Evolutionary conservation across 2,329 filamentous ascomycete species (phyloP).

Genomic region (Chrysoporthe deuterocubensis): DNA sequence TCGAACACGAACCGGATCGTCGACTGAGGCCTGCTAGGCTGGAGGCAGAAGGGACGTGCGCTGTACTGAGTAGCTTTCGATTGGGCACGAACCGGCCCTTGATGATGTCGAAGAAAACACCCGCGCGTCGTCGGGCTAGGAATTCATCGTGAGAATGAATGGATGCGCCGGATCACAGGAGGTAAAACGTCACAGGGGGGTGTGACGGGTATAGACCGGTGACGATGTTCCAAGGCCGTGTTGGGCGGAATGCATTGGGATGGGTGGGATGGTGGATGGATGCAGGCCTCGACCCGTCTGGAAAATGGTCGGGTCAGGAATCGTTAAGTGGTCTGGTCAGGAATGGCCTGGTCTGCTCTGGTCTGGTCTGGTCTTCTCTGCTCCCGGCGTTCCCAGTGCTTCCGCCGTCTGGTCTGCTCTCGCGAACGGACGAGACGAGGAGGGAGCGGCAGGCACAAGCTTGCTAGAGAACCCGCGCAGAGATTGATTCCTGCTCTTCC

Average conservation of each 20-base stretch:
- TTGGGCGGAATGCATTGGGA: not conserved
- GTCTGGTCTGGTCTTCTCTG: not conserved
- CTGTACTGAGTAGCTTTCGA: not conserved
- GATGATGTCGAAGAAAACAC: conserved; percentile 18
- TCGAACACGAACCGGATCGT: not conserved
- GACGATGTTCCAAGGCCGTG: conserved; percentile 20
- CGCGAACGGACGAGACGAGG: not conserved
- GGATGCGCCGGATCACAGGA: conserved; percentile 9
- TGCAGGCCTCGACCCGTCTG: not conserved
- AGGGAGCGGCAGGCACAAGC: conserved; percentile 3
- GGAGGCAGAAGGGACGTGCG: not conserved
- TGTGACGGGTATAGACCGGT: conserved; percentile 12
- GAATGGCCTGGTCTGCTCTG: not conserved
- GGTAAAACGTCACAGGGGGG: conserved; percentile 15
- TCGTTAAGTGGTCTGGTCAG: too few species aligned
- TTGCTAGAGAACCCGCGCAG: not conserved
- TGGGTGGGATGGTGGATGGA: not conserved
- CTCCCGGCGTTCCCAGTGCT: conserved; percentile 6
- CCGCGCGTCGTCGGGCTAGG: conserved; percentile 21
- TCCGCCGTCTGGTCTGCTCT: conserved; percentile 4
- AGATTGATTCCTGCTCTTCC: not conserved
- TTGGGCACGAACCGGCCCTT: conserved; percentile 26
- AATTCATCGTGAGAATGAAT: conserved; percentile 24
- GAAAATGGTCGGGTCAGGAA: not conserved
- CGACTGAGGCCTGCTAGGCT: not conserved